Percentiles rank a stretch among this genome's conserved stretches.
Conservation (phyloP, 208 protist species). For the Angomonas desouzai region DNA sequence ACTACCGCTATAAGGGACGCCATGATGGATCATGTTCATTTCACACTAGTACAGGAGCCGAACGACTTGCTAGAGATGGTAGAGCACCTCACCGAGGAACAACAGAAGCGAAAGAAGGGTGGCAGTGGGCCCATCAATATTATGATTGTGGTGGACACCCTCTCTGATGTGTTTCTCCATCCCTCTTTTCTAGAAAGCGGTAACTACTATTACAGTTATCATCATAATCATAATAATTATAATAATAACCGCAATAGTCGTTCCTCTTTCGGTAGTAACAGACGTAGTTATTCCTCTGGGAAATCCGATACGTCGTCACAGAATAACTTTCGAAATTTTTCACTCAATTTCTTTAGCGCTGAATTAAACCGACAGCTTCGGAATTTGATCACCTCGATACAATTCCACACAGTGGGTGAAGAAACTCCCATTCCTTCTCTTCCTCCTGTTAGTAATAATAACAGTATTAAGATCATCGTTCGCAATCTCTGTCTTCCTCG, state of each 20-base stretch:
- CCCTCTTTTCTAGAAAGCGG: not conserved
- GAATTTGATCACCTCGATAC: not conserved
- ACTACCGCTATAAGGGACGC: not conserved
- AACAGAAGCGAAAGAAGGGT: not conserved
- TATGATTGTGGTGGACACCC: not conserved
- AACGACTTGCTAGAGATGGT: not conserved
- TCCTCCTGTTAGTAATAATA: not conserved
- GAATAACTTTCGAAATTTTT: not conserved
- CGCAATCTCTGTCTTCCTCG: not conserved
- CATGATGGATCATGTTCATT: not conserved
- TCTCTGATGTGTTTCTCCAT: not conserved
- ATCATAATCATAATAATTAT: not conserved
- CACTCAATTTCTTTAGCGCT: not conserved
- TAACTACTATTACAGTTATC: not conserved
- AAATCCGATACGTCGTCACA: no score
- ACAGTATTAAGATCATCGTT: not conserved
- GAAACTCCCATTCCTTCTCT: not conserved
- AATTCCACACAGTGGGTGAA: not conserved
- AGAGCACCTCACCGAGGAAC: not conserved
- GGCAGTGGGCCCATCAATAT: not conserved
- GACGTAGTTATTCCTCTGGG: no score
- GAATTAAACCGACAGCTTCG: conserved; percentile 1
- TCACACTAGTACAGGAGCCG: not conserved
- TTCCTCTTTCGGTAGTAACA: no score
- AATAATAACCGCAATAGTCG: not conserved